Evolutionary conservation across 352 stramenopile species (phyloP), one percentile per base, ranked within the genome.

Genomic region (Phytophthora idaei): DNA sequence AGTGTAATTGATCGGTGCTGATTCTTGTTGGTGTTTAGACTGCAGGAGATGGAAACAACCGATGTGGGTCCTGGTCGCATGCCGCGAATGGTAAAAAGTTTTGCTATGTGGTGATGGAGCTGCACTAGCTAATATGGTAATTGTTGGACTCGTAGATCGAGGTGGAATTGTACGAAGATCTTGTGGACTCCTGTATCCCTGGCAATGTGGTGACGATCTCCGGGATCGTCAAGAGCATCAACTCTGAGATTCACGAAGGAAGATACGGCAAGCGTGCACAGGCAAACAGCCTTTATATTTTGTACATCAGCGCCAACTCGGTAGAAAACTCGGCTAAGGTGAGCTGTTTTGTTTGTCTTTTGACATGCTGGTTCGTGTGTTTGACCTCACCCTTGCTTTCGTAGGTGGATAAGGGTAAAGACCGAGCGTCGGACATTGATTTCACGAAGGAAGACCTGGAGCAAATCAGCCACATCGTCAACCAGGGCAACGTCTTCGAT

Each of bases 111-210:
- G 2, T 39, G 10, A 5, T 32, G n/a, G 29, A 31, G 17, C 46
- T 48, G n/a, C 25, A 1, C 4, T 37, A 27, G 14, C 15, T 67
- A 14, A 57, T n/a, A 15, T 29, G 28, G 15, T 34, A 46, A 15
- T 37, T 34, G 25, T 12, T 17, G 31, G 15, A 45, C 12, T 29
- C 76, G 14, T 67, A 97, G 76, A 85, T 92, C 41, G 84, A 92
- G 57, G 89, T 97, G 37, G 92, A 98, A 65, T 73, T 98, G 28
- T 83, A 79, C 25, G 90, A 95, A 71, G 92, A 98, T 50, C 74
- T 99, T 21, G 97, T 99, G 12, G 97, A 99, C 75, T 84, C 80
- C 32, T 98, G 96, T 59, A 95, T 98, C 58, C 92, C 97, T 17
- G 97, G 97, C 25, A 98, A 99, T 76, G 88, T 98, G 1, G 83